phyloP scores from a whole-genome alignment of 2,329 filamentous ascomycete genomes.

The Pseudogymnoascus sp. region DNA sequence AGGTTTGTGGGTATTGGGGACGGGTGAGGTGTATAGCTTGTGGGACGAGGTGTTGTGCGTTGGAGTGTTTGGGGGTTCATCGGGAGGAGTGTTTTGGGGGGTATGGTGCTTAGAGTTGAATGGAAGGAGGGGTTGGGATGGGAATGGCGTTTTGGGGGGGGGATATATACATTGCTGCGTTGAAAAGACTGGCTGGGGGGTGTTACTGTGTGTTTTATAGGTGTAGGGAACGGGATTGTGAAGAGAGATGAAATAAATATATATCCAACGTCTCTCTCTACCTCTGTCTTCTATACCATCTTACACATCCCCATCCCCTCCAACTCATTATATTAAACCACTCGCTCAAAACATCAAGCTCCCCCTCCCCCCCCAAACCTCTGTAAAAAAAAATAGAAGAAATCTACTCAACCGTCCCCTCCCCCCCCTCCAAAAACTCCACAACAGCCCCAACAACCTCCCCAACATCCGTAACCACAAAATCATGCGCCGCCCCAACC shows the following conservation, averaged over 20 bases:
- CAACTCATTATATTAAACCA: neutral
- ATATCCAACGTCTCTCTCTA: neutral
- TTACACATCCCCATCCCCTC: neutral
- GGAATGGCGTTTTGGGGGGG: neutral
- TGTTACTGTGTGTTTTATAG: neutral
- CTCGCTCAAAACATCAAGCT: neutral
- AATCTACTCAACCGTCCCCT: neutral
- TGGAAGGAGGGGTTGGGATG: neutral
- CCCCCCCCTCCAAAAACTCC: constrained; percentile 36
- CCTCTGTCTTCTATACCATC: neutral
- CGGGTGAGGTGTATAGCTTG: constrained; percentile 68
- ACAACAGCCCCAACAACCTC: constrained; percentile 39
- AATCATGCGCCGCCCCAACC: constrained; percentile 50
- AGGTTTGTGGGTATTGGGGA: constrained; percentile 77
- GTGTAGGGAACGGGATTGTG: neutral
- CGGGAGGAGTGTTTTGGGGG: constrained; percentile 62
- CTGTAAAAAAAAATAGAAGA: no score
- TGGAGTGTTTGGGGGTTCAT: constrained; percentile 66
- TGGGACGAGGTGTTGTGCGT: constrained; percentile 66
- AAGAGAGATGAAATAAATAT: neutral
- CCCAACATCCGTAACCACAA: constrained; percentile 47
- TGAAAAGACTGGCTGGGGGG: neutral
- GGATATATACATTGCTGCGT: neutral
- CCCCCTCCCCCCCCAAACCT: no score
- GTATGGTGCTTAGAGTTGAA: constrained; percentile 38